Base-by-base conservation (phyloP, 495 filamentous ascomycete species). In the Usnea hakonensis region DNA sequence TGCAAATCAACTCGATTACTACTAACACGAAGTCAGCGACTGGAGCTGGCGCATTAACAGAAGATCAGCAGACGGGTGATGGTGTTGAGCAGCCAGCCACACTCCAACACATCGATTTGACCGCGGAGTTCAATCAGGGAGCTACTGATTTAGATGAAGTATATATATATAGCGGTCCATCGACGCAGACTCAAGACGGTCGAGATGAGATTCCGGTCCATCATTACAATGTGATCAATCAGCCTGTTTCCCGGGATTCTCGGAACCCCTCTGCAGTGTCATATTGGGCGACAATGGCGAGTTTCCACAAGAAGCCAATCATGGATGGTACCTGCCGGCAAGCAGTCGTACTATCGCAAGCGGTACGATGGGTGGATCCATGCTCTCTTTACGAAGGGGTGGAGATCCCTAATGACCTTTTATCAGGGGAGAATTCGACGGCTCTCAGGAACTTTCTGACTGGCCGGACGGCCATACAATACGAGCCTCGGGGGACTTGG, bases 191-290 rank as follows among this genome's bases (percentile, higher is more conserved):
- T 38, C 36, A 38, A 38, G 36, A 38, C 36, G 10, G 10, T 38
- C 36, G 36, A 5, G 23, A 43, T 21, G 23, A 8, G 0, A 19
- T 33, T 0, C 11, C n/a, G 1, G 52, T 71, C 3, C 77, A 78
- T 28, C 77, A 79, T 54, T 72, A 69, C 58, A 78, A 77, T 55
- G 75, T 72, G 66, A 26, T 65, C 6, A 67, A 72, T 0, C 0
- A 55, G 5, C 64, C 64, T 4, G 61, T 73, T 1, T 63, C 61
- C 9, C 32, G 57, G 3, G 41, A 59, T 23, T 75, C 71, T 41
- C 9, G 40, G 0, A 78, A 75, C 3, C 54, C 67, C 0, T 68
- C 76, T 3, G 67, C 66, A 23, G 62, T 74, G 8, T 78, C 74
- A 0, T 66, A 78, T 5, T 71, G 30, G 30, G 59, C 54, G 5